Conservation (phyloP, 495 filamentous ascomycete species). For the Articulospora tetracladia region DNA sequence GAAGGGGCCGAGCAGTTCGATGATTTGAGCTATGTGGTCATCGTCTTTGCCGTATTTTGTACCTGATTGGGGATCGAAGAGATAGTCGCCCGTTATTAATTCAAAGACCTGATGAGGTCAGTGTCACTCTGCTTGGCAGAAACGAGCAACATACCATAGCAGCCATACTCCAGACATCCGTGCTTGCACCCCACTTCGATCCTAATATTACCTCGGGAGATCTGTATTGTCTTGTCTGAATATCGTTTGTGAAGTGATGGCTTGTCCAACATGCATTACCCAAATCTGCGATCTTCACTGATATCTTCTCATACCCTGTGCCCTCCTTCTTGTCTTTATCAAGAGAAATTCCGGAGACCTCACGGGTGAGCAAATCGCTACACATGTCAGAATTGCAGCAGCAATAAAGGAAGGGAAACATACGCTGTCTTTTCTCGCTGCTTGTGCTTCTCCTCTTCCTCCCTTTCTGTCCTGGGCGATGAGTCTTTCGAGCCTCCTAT, state of each 20-base stretch:
- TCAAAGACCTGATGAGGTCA: slow-evolving; percentile 72
- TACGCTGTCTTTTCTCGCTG: slow-evolving; percentile 94
- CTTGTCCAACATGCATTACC: slow-evolving; percentile 98
- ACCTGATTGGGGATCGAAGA: slow-evolving; percentile 97
- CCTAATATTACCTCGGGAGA: slow-evolving; percentile 97
- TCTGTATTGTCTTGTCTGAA: slow-evolving; percentile 95
- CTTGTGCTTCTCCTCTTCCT: slow-evolving; percentile 67
- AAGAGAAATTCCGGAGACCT: slow-evolving; percentile 92
- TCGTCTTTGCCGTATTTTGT: slow-evolving; percentile 99
- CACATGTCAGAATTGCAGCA: slow-evolving; percentile 6
- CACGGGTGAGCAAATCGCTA: slow-evolving; percentile 85
- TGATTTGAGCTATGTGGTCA: slow-evolving; percentile 98
- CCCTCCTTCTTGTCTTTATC: slow-evolving; percentile 66
- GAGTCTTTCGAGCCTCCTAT: slow-evolving; percentile 45
- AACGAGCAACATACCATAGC: slow-evolving; percentile 69
- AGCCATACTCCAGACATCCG: slow-evolving; percentile 99
- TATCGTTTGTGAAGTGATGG: slow-evolving; percentile 99
- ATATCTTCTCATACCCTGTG: slow-evolving; percentile 70
- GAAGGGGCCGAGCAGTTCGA: slow-evolving; percentile 92
- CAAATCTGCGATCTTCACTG: slow-evolving; percentile 97
- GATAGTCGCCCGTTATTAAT: slow-evolving; percentile 95
- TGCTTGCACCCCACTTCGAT: slow-evolving; percentile 97
- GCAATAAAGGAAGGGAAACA: slow-evolving; percentile 30
- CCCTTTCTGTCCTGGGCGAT: slow-evolving; percentile 36
- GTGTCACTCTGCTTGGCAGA: not conserved